phyloP scores from a whole-genome alignment of 2,329 filamentous ascomycete species.

The Magnaporthales sp. region DNA sequence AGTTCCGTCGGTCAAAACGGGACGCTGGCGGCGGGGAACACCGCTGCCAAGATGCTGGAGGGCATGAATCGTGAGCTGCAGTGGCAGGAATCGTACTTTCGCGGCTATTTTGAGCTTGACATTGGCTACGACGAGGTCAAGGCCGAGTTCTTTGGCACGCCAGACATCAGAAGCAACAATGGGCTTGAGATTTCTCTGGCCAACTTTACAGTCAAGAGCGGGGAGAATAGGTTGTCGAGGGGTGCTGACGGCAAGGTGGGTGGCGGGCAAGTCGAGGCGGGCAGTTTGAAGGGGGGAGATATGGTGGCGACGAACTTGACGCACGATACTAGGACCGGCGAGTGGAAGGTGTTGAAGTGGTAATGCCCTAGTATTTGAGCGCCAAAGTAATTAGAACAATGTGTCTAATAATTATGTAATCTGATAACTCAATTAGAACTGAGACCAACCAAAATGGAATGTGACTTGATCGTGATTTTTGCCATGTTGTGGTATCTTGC shows the following conservation, averaged over 20 bases:
- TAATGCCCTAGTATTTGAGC: background rate
- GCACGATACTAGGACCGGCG: slow-evolving; percentile 18
- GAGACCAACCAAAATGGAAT: too few species aligned
- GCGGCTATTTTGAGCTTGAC: slow-evolving; percentile 62
- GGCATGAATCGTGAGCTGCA: slow-evolving; percentile 54
- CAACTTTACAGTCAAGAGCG: slow-evolving; percentile 58
- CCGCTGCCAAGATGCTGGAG: slow-evolving; percentile 32
- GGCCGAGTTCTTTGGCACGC: slow-evolving; percentile 57
- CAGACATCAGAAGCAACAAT: slow-evolving; percentile 50
- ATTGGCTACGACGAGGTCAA: slow-evolving; percentile 46
- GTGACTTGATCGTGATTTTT: too few species aligned
- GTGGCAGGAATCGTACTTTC: slow-evolving; percentile 67
- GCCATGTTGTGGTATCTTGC: too few species aligned
- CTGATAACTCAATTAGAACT: background rate
- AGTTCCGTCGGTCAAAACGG: slow-evolving; percentile 49
- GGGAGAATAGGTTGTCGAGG: slow-evolving; percentile 47
- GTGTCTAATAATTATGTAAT: background rate
- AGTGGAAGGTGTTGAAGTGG: slow-evolving; percentile 8
- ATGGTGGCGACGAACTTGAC: slow-evolving; percentile 41
- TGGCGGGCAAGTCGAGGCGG: slow-evolving; percentile 39
- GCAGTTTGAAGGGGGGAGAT: slow-evolving; percentile 41
- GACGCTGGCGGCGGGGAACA: slow-evolving; percentile 40
- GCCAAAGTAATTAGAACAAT: background rate
- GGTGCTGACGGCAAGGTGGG: slow-evolving; percentile 16
- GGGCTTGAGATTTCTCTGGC: slow-evolving; percentile 57